Evolutionary conservation across 371 early-diverging fungal species (phyloP).

Genomic region (Polyrhizophydium stewartii): DNA sequence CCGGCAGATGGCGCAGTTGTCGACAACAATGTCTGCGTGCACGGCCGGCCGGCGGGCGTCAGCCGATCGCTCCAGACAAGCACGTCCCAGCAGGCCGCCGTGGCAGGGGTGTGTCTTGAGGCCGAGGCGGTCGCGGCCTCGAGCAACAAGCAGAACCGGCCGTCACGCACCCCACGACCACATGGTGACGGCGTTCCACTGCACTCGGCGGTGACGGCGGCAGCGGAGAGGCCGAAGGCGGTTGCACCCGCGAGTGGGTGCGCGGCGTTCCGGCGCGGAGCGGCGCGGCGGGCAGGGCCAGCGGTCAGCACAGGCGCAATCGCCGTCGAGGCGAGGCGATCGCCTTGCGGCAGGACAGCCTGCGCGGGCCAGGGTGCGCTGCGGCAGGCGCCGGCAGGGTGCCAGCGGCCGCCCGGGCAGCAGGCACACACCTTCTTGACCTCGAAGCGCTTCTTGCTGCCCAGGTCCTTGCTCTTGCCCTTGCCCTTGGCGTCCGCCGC

Average conservation of each 20-base stretch:
- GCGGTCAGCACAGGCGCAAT: no score
- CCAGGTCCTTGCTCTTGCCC: slow-evolving; percentile 58
- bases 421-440: slow-evolving; percentile 86
- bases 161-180: slow-evolving; percentile 91
- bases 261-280: no score
- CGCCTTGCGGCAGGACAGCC: no score
- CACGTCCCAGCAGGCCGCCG: no score
- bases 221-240: not conserved
- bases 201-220: not conserved
- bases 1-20: slow-evolving; percentile 99
- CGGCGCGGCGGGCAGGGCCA: no score
- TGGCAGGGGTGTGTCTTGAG: no score
- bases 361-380: no score
- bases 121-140: no score
- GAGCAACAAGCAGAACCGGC: not conserved
- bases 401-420: no score
- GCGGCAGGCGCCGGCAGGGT: no score
- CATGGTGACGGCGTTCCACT: slow-evolving; percentile 98
- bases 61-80: not conserved
- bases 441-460: slow-evolving; percentile 81
- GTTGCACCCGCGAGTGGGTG: no score
- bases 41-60: not conserved
- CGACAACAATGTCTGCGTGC: slow-evolving; percentile 88
- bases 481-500: not conserved
- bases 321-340: no score